Conservation (phyloP, 1,284 basidiomycete genomes). For the Trichosporon sp. region DNA sequence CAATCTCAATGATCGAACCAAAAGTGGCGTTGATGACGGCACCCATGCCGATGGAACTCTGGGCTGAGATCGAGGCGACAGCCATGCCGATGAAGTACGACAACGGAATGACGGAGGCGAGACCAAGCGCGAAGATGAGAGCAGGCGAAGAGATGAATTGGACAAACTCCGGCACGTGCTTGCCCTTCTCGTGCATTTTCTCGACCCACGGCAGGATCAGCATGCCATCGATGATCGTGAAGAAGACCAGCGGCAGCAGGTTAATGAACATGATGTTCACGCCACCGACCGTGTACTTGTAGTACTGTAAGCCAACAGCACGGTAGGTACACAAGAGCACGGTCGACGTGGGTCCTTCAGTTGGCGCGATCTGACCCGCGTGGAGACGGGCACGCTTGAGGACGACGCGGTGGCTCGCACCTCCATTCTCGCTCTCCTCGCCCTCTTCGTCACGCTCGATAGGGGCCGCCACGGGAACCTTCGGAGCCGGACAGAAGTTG, state of each 20-base stretch:
- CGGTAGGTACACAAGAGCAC: constrained; percentile 93
- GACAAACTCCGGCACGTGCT: constrained; percentile 53
- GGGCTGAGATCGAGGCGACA: constrained; percentile 95
- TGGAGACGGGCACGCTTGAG: constrained; percentile 58
- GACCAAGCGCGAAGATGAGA: constrained; percentile 77
- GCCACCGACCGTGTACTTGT: constrained; percentile 98
- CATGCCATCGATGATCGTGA: constrained; percentile 91
- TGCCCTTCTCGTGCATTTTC: constrained; percentile 54
- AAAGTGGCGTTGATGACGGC: constrained; percentile 99
- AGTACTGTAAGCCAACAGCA: constrained; percentile 86
- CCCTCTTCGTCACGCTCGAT: constrained; percentile 12
- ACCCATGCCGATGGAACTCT: constrained; percentile 98
- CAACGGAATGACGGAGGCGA: constrained; percentile 91
- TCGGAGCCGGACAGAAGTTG: constrained; percentile 67
- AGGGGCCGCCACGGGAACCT: constrained; percentile 27
- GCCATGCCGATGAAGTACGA: constrained; percentile 99
- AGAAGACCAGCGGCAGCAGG: constrained; percentile 86
- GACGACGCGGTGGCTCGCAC: constrained; percentile 12
- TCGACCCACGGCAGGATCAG: constrained; percentile 72
- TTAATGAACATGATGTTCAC: constrained; percentile 99
- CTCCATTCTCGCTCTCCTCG: not conserved
- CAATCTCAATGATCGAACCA: constrained; percentile 95
- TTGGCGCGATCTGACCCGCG: constrained; percentile 67
- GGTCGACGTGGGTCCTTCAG: constrained; percentile 69
- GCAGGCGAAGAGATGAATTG: constrained; percentile 66